A percentile compares a stretch with the other conserved stretches of the same genome.
Evolutionary conservation across 352 stramenopile genomes (phyloP).

Genomic region (Globisporangium splendens): DNA sequence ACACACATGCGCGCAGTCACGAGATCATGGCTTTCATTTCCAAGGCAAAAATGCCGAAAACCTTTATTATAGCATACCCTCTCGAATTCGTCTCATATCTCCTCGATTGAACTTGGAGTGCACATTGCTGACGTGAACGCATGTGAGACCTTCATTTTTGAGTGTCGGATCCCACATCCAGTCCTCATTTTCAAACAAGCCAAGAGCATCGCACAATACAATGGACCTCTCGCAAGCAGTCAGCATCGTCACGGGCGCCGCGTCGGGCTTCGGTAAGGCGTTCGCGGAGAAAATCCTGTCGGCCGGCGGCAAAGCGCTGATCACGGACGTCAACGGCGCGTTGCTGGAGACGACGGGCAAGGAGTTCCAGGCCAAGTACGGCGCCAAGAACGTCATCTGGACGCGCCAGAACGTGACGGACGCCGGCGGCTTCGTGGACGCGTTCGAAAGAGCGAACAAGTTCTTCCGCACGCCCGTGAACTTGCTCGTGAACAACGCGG

Average conservation of each 20-base stretch:
- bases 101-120: too few relatives aligned
- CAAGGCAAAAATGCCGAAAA: too few relatives aligned
- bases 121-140: too few relatives aligned
- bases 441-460: conserved; percentile 53
- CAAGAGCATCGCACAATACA: background rate
- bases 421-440: conserved; percentile 48
- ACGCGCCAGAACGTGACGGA: conserved; percentile 73
- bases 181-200: conserved; percentile 4
- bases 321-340: conserved; percentile 73
- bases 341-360: conserved; percentile 55
- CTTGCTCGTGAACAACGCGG: conserved; percentile 79
- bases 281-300: conserved; percentile 61
- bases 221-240: conserved; percentile 67
- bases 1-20: too few relatives aligned
- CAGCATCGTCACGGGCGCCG: conserved; percentile 70
- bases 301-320: conserved; percentile 52
- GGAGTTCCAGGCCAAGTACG: conserved; percentile 48
- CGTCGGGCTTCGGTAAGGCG: conserved; percentile 56
- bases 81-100: background rate
- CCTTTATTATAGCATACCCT: background rate
- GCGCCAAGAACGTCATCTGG: conserved; percentile 53
- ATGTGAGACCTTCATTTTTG: too few relatives aligned
- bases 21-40: too few relatives aligned
- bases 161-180: too few relatives aligned
- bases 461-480: conserved; percentile 66